These are phyloP conservation scores for Backusella luteola DNA, from an alignment of 192 early-diverging fungal species.

Conservation along the genomic window DNA sequence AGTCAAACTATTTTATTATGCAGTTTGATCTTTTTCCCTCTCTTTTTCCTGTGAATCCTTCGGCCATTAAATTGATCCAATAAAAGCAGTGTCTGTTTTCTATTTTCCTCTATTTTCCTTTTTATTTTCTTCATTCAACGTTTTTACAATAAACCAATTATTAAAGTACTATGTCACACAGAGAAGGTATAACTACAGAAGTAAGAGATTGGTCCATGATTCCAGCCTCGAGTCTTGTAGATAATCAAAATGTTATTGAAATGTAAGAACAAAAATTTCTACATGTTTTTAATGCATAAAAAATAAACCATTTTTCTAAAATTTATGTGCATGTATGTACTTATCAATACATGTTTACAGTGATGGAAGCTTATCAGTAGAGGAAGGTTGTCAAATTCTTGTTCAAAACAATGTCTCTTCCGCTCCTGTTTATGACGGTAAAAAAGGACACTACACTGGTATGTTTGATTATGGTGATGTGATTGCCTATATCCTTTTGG, in stretches of 20 bases:
- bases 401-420: conserved; percentile 76
- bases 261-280: conserved; percentile 43
- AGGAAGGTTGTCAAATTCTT: conserved; percentile 69
- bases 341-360: conserved; percentile 26
- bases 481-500: conserved; percentile 70
- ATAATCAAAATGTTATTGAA: conserved; percentile 62
- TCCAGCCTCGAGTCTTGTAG: conserved; percentile 57
- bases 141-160: background rate
- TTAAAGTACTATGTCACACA: conserved; percentile 5
- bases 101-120: background rate
- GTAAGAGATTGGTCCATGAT: conserved; percentile 61
- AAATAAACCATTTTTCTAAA: background rate
- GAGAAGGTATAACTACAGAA: conserved; percentile 15
- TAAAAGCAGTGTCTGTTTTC: background rate
- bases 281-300: background rate
- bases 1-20: background rate
- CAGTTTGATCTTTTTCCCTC: background rate
- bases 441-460: conserved; percentile 53
- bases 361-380: conserved; percentile 56
- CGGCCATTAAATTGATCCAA: background rate
- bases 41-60: background rate
- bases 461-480: conserved; percentile 89
- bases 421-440: conserved; percentile 63
- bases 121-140: background rate
- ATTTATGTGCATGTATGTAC: background rate